A percentile compares a stretch with the other conserved stretches of the same genome.
Conservation (phyloP, 495 filamentous ascomycete species). For the Daldinia grandis region DNA sequence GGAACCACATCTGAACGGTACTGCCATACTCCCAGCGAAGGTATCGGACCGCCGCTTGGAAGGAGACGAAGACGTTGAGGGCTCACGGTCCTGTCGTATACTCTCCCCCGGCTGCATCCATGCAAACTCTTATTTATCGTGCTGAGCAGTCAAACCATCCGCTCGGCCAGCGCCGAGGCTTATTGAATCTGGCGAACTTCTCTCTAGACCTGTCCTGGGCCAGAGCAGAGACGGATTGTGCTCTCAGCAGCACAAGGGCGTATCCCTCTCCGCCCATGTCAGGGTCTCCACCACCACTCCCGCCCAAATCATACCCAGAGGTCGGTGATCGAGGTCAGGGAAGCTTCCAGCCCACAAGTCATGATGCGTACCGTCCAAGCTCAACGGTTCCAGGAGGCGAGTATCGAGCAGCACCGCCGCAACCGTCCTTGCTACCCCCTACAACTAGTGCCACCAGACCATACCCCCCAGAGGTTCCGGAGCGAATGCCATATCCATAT, state of each 20-base stretch:
- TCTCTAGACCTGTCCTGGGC: conserved; percentile 74
- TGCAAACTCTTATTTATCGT: conserved; percentile 57
- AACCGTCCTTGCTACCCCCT: conserved; percentile 43
- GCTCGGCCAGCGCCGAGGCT: conserved; percentile 68
- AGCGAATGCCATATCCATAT: conserved; percentile 50
- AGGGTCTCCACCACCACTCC: conserved; percentile 74
- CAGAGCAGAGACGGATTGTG: conserved; percentile 71
- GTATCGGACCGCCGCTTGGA: conserved; percentile 27
- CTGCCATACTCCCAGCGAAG: conserved; percentile 25
- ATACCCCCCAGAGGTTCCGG: conserved; percentile 51
- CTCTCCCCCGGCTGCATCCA: conserved; percentile 50
- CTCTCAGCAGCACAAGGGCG: conserved; percentile 66
- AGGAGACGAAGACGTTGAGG: conserved; percentile 42
- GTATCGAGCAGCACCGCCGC: conserved; percentile 47
- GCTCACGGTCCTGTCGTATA: conserved; percentile 40
- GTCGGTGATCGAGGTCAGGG: conserved; percentile 65
- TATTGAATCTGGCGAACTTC: conserved; percentile 71
- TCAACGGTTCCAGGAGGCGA: conserved; percentile 54
- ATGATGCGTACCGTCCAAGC: conserved; percentile 58
- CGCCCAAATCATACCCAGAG: conserved; percentile 70
- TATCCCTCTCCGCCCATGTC: conserved; percentile 87
- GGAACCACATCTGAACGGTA: conserved; percentile 24
- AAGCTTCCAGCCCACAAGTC: conserved; percentile 55
- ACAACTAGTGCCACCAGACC: conserved; percentile 40
- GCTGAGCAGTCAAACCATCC: conserved; percentile 56